Evolutionary conservation across 768 basidiomycete genomes (phyloP).

Genomic region (Serpula lacrymans): DNA sequence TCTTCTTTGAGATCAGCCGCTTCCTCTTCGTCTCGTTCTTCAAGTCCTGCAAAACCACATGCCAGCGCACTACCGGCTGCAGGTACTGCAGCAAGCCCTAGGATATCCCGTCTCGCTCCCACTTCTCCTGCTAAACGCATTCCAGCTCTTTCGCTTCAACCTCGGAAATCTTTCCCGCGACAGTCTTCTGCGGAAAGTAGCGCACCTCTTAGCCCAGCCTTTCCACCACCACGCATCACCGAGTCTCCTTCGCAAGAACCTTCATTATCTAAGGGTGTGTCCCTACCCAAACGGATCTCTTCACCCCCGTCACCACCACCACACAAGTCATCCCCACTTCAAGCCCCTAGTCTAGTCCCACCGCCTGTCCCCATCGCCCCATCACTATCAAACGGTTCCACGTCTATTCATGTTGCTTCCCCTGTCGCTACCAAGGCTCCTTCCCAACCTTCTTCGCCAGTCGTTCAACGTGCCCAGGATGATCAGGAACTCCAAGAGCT

Average conservation of each 20-base stretch:
- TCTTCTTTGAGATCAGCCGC: conserved; percentile 41
- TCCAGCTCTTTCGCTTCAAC: conserved; percentile 42
- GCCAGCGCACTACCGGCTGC: conserved; percentile 26
- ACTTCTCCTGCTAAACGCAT: conserved; percentile 60
- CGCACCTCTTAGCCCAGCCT: conserved; percentile 26
- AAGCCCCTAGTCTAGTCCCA: too few species aligned
- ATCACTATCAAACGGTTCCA: conserved; percentile 10
- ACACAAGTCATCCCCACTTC: conserved; percentile 16
- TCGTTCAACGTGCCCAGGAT: conserved; percentile 33
- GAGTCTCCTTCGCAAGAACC: conserved; percentile 26
- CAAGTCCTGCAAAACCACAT: conserved; percentile 56
- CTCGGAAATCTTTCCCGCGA: conserved; percentile 48
- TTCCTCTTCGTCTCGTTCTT: conserved; percentile 55
- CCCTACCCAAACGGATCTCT: conserved; percentile 30
- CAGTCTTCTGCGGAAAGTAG: conserved; percentile 38
- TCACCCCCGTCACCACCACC: conserved; percentile 24
- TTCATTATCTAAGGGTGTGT: conserved; percentile 28
- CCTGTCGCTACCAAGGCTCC: conserved; percentile 10
- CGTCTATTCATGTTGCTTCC: conserved; percentile 1
- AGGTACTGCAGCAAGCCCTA: conserved; percentile 23
- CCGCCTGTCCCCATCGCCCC: conserved; percentile 15
- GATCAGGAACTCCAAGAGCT: conserved; percentile 76
- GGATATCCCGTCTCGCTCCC: conserved; percentile 27
- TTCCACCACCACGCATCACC: conserved; percentile 25
- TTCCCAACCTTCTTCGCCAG: conserved; percentile 23